Conservation (phyloP, 495 filamentous ascomycete species). For the Haplographium delicatum region DNA sequence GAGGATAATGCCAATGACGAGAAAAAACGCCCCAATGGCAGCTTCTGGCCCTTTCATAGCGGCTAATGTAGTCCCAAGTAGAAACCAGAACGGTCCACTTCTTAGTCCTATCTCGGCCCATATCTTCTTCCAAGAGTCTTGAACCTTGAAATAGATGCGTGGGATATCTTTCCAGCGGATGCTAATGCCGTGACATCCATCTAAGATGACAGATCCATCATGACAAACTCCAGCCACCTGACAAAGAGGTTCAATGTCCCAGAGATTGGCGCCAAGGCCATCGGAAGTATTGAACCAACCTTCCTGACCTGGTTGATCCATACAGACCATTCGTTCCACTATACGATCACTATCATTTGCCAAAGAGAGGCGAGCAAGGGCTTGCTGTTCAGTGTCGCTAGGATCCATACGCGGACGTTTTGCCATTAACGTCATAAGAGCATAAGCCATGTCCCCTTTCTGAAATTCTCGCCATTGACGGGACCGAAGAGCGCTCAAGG, state of each 20-base stretch:
- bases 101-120: slow-evolving; percentile 7
- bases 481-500: slow-evolving; percentile 13
- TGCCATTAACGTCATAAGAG: slow-evolving; percentile 40
- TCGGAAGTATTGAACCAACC: background rate
- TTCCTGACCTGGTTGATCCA: background rate
- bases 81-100: slow-evolving; percentile 9
- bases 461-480: background rate
- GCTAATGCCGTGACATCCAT: slow-evolving; percentile 27
- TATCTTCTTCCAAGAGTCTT: slow-evolving; percentile 5
- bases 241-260: slow-evolving; percentile 38
- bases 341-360: slow-evolving; percentile 38
- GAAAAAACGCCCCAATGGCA: slow-evolving; percentile 1
- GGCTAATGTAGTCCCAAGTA: slow-evolving; percentile 1
- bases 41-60: background rate
- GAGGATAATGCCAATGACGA: slow-evolving; percentile 11
- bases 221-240: slow-evolving; percentile 32
- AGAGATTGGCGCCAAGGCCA: slow-evolving; percentile 25
- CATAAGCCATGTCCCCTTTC: slow-evolving; percentile 38
- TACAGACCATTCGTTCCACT: slow-evolving; percentile 39
- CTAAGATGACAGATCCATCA: slow-evolving; percentile 34
- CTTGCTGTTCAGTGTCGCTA: slow-evolving; percentile 38
- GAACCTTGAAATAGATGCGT: slow-evolving; percentile 3
- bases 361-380: slow-evolving; percentile 40
- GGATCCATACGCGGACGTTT: slow-evolving; percentile 29
- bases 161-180: slow-evolving; percentile 25